phyloP scores from a whole-genome alignment of 169 alveolate genomes.

The Plasmodium coatneyi region DNA sequence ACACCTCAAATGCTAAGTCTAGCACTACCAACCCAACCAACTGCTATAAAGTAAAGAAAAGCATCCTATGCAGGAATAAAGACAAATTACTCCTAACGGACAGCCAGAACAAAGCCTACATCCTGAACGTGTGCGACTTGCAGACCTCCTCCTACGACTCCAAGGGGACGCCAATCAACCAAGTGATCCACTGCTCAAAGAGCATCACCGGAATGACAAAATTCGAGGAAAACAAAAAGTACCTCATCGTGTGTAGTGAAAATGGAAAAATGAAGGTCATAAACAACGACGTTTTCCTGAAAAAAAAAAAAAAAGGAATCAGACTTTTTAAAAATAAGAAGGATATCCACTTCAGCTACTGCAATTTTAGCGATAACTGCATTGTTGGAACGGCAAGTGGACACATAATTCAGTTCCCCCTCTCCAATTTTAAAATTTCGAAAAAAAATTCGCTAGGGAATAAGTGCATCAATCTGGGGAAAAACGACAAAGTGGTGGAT shows the following conservation, averaged over 20 bases:
- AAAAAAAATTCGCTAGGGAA: constrained; percentile 68
- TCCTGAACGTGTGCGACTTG: constrained; percentile 36
- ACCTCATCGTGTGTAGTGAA: constrained; percentile 72
- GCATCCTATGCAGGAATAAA: constrained; percentile 35
- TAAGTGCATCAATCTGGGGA: constrained; percentile 38
- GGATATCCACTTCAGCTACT: constrained; percentile 54
- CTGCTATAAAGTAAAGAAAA: constrained; percentile 54
- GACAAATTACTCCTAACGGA: constrained; percentile 62
- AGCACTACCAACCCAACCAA: not conserved
- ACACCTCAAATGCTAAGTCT: not conserved
- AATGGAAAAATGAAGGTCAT: constrained; percentile 72
- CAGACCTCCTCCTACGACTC: constrained; percentile 64
- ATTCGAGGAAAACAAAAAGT: constrained; percentile 53
- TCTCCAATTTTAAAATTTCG: constrained; percentile 53
- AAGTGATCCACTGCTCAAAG: constrained; percentile 31
- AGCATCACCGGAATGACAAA: constrained; percentile 56
- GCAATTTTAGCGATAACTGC: constrained; percentile 63
- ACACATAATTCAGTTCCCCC: constrained; percentile 61
- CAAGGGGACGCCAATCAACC: constrained; percentile 63
- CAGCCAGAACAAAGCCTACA: constrained; percentile 39
- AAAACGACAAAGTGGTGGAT: constrained; percentile 65
- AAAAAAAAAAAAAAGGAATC: constrained; percentile 63
- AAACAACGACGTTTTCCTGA: constrained; percentile 57
- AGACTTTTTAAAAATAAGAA: constrained; percentile 69
- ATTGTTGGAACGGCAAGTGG: constrained; percentile 75